Base-by-base conservation (phyloP, 2,329 filamentous ascomycete species). In the Metarhizium rileyi region DNA sequence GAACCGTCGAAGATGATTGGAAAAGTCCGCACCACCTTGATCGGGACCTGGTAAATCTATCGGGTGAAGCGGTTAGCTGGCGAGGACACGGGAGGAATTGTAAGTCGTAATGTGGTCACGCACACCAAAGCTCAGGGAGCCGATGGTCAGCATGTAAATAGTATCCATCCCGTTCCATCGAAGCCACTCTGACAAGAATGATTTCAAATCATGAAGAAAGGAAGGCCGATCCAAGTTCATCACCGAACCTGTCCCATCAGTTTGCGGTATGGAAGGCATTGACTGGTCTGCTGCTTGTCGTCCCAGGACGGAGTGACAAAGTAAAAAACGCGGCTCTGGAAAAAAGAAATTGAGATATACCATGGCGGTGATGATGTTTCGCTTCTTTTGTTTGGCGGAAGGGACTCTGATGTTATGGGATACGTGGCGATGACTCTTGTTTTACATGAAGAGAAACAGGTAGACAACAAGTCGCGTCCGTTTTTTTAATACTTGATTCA, bases 81-180 rank as follows among this genome's bases (percentile, higher is more conserved):
- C 5, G 7, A 7, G 38, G 3, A 5, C 7, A 38, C 23, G n/a
- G 1, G 3, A 20, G 6, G 22, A 25, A 25, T 6, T 20, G 36
- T 14, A 9, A 22, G 10, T 23, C 5, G 38, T n/a, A 16, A 20
- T 38, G 35, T 9, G 8, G 35, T 1, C 9, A 51, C 53, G 10
- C 58, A 69, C 68, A 5, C 55, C 60, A 30, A 67, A 48, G 9
- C 61, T 55, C 2, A 64, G 47, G 6, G 50, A 56, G 1, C 57
- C 81, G 59, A 85, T 68, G 8, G 71, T 52, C 7, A 68, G 65
- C 76, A 85, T 81, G 18, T 75, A 77, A 6, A 84, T 52, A 26
- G 84, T 65, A 56, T 86, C 82, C 2, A 76, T 62, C 70, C 75
- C 81, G 22, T 76, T 78, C 5, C 74, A 65, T 50, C 74, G 75